Conservation (phyloP, 306 rosid species). For the Glycine latifolia region DNA sequence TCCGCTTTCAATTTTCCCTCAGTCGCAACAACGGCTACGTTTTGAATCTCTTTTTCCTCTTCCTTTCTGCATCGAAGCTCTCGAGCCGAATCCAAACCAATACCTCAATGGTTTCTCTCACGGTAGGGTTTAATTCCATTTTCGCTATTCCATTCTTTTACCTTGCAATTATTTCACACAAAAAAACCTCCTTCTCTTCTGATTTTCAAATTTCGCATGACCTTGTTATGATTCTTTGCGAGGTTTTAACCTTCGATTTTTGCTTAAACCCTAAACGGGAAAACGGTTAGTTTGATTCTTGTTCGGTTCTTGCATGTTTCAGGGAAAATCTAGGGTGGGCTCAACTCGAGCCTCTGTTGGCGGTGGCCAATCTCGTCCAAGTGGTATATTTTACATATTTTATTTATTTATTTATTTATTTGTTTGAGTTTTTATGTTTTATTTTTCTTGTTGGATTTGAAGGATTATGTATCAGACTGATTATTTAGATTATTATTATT, state of each 20-base stretch:
- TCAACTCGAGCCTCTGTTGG: conserved; percentile 39
- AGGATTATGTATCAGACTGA: neutral
- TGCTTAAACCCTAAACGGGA: neutral
- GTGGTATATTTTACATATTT: conserved; percentile 43
- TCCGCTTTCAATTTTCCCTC: neutral
- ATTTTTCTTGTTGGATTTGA: neutral
- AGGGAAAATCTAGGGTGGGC: conserved; percentile 57
- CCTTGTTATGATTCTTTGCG: neutral
- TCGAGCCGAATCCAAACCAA: conserved; percentile 23
- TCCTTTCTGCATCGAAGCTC: conserved; percentile 1
- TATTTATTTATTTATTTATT: neutral
- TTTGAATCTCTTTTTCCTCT: neutral
- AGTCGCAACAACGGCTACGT: neutral
- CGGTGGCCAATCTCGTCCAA: conserved; percentile 50
- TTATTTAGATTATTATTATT: neutral
- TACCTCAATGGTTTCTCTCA: conserved; percentile 43
- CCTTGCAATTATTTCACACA: neutral
- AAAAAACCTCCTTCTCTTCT: neutral
- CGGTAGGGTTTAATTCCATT: conserved; percentile 8
- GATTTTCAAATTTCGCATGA: conserved; percentile 13
- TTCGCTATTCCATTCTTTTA: neutral
- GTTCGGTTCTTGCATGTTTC: conserved; percentile 34
- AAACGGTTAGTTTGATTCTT: neutral
- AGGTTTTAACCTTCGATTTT: neutral
- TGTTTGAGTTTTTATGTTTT: neutral